Conservation (phyloP, 2,329 filamentous ascomycete genomes). For the Ascosphaera aggregata region DNA sequence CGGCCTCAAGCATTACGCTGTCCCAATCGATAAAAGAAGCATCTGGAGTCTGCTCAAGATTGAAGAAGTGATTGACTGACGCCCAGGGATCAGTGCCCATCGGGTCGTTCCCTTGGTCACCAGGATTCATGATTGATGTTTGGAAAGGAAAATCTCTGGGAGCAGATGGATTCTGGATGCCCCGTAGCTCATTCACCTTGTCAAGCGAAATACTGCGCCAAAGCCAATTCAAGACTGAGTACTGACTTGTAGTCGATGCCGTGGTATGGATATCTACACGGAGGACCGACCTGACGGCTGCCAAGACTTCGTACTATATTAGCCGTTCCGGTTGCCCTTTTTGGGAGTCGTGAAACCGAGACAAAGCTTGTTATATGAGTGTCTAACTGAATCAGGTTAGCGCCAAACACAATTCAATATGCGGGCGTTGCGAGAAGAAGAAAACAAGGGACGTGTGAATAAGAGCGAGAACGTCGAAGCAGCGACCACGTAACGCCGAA, state of each 20-base stretch:
- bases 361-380: neutral
- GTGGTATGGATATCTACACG: too few relatives aligned
- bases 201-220: too few relatives aligned
- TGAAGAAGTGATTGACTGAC: neutral
- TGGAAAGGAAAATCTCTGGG: too few relatives aligned
- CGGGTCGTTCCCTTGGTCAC: neutral
- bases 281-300: too few relatives aligned
- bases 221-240: neutral
- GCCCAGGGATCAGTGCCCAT: neutral
- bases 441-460: neutral
- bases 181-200: too few relatives aligned
- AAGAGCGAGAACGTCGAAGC: neutral
- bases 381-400: neutral
- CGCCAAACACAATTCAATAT: neutral
- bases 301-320: too few relatives aligned
- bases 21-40: neutral
- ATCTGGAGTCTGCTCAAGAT: neutral
- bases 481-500: neutral
- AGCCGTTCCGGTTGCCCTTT: too few relatives aligned
- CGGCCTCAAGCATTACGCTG: neutral
- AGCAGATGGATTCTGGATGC: too few relatives aligned
- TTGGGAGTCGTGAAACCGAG: neutral
- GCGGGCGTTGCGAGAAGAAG: neutral
- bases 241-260: neutral
- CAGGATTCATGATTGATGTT: neutral